Evolutionary conservation across 2,329 filamentous ascomycete genomes (phyloP).

Genomic region (Aureobasidium sp.): DNA sequence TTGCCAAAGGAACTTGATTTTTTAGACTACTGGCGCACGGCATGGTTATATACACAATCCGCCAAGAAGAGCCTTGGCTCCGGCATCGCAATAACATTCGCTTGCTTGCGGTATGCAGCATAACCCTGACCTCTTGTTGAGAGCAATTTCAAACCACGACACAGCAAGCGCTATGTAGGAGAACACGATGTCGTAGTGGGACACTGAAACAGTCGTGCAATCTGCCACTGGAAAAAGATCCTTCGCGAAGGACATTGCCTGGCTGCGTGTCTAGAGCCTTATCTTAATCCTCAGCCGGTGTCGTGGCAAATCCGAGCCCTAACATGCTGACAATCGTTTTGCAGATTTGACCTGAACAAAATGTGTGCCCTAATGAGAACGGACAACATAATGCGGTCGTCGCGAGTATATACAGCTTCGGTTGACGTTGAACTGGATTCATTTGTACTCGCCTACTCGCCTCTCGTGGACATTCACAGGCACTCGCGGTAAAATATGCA

Average conservation of each 20-base stretch:
- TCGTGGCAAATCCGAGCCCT: background rate
- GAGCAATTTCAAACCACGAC: too few relatives aligned
- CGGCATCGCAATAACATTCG: background rate
- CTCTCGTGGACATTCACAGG: background rate
- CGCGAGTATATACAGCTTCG: background rate
- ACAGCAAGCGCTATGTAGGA: background rate
- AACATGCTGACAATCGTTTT: background rate
- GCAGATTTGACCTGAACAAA: too few relatives aligned
- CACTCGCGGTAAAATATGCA: background rate
- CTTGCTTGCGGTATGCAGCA: background rate
- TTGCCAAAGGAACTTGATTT: too few relatives aligned
- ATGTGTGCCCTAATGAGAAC: too few relatives aligned
- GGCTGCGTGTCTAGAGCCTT: background rate
- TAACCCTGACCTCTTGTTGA: background rate
- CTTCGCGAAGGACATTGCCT: background rate
- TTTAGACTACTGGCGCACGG: too few relatives aligned
- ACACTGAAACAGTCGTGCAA: background rate
- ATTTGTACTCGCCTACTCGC: background rate
- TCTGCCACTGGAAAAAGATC: background rate
- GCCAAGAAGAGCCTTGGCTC: too few relatives aligned
- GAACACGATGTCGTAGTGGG: background rate
- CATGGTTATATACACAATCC: too few relatives aligned
- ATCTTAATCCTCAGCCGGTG: background rate
- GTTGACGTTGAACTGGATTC: background rate
- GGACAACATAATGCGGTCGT: background rate